Evolutionary conservation across 2,329 filamentous ascomycete genomes (phyloP), one percentile per base, ranked within the genome.

Genomic region (Apiospora kogelbergensis): DNA sequence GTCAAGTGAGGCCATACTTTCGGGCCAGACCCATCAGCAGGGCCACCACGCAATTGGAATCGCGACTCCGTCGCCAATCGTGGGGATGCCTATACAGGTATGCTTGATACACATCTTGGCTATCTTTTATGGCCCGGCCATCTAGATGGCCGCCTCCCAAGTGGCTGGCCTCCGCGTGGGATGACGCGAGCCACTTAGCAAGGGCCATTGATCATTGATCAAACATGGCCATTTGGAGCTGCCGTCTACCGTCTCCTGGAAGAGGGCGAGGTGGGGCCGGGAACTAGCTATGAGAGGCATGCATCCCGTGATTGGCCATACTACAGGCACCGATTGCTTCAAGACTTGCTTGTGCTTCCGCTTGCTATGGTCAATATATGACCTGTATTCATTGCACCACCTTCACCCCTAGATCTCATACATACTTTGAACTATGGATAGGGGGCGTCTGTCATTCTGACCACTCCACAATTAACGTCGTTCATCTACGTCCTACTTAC

Each of bases 301-400:
- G 60, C 41, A 37, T 69, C 30, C 53, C 64, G 40, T 68, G 40
- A 67, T 68, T 69, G 68, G 69, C 53, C n/a, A 37, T 60, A 17
- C 53, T 37, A 37, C 13, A 60, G 53, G 17, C 53, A 44, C 60
- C 66, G 68, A 69, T 71, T 69, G 68, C 68, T 69, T 67, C 63
- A 65, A 63, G 57, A 48, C 63, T 24, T 37, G 41, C 24, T 66
- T 26, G 69, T 68, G 60, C 69, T 67, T 53, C 69, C 66, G 69
- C 68, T 71, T 69, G 53, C 30, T 20, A 30, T 60, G 30, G 53
- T 37, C 30, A 60, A 37, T 20, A 68, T 45, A 44, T 66, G 65
- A 68, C 46, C 65, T 67, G 64, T 63, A 68, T 66, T 66, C 64
- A 65, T 67, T 45, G 46, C 17, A n/a, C 33, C 33, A 33, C 33